Evolutionary conservation across 495 filamentous ascomycete species (phyloP).

Genomic region (Neurospora terricola): DNA sequence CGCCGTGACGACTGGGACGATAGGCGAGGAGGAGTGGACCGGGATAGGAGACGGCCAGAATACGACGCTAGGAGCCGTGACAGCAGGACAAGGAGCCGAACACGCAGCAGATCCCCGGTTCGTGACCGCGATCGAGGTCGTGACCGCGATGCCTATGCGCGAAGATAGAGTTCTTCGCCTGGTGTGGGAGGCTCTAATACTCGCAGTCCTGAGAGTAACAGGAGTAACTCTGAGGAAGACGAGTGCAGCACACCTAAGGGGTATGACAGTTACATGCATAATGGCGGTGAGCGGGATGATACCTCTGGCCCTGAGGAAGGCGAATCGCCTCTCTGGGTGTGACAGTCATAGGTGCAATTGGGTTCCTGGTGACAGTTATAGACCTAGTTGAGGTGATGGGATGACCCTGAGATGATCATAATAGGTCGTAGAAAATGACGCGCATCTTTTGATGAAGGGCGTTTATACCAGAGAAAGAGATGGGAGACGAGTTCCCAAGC

Average conservation of each 20-base stretch:
- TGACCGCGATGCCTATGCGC: conserved; percentile 30
- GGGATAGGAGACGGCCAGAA: conserved; percentile 22
- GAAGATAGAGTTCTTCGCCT: conserved; percentile 23
- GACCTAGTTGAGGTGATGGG: background rate
- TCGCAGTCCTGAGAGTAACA: background rate
- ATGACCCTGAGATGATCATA: background rate
- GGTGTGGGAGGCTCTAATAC: background rate
- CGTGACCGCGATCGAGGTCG: conserved; percentile 33
- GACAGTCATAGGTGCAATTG: background rate
- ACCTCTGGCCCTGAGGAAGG: background rate
- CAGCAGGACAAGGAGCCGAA: conserved; percentile 36
- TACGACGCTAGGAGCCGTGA: conserved; percentile 38
- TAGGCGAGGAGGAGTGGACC: conserved; percentile 27
- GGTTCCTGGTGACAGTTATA: background rate
- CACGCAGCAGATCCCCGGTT: conserved; percentile 34
- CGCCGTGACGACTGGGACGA: conserved; percentile 37
- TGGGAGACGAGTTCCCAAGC: too few relatives aligned
- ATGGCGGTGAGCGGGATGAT: background rate
- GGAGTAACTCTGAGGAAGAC: background rate
- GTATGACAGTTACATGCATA: background rate
- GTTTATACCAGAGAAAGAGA: background rate
- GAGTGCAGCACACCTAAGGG: background rate
- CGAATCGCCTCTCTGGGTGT: background rate
- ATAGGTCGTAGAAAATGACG: too few relatives aligned
- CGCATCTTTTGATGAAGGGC: background rate